Base-by-base conservation (phyloP, 371 early-diverging fungal genomes). In the Syncephalastrum sp. region DNA sequence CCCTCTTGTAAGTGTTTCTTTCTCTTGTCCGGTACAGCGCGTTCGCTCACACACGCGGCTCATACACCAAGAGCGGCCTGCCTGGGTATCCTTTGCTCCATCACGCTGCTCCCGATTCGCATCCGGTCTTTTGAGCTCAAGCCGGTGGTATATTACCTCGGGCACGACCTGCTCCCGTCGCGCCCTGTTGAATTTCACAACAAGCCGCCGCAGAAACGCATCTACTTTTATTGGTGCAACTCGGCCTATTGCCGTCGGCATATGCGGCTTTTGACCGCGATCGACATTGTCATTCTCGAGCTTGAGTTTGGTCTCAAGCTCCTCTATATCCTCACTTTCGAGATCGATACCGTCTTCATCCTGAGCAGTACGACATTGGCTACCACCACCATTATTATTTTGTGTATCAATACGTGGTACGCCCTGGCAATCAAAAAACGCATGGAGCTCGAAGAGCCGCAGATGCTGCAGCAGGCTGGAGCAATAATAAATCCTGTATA, bases 291-390 rank as follows among this genome's bases (percentile, higher is more conserved):
- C 5, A 63, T 72, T 14, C 51, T 75, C 21, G 75, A 75, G 43
- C 42, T 69, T 6, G 75, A 75, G 49, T 72, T 75, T 53, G 72
- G 75, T 33, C 59, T 75, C 27, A 72, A 75, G 44, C 54, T 75
- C n/a, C 72, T 59, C 53, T 75, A 75, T 46, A 66, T 75, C 19
- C 54, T 75, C 15, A 53, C 53, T 4, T 75, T 75, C 50, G 72
- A 75, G 41, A 63, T 75, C 14, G 72, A 75, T 51, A 69, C 66
- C 0, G 63, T 72, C 0, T 69, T 75, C 7, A 54, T 75, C 4
- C 54, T 69, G 13, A 69, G 72, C 42, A 75, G 70, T 21, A 59
- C 63, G 0, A 75, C 72, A 0, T 51, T 72, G 10, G 65, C 47
- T 6, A 46, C 19, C n/a, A 15, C 23, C 47, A 19, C 16, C 23